phyloP scores from a whole-genome alignment of 2,329 filamentous ascomycete genomes.

The Atkinsonella texensis region DNA sequence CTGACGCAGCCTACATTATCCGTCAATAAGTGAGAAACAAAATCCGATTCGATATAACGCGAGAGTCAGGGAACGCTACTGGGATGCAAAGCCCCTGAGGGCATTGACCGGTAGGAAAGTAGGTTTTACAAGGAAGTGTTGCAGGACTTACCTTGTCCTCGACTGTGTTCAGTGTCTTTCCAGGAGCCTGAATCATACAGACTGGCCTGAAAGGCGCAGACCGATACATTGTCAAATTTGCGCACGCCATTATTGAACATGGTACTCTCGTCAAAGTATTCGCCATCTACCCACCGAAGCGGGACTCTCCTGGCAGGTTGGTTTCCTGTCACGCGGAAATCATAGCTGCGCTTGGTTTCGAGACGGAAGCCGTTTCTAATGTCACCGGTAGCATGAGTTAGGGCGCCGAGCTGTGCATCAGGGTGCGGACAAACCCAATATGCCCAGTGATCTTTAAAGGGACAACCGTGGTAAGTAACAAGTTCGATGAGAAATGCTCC shows the following conservation, averaged over 20 bases:
- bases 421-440: constrained; percentile 16
- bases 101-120: not conserved
- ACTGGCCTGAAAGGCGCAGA: constrained; percentile 17
- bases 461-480: constrained; percentile 18
- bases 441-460: constrained; percentile 25
- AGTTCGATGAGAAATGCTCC: constrained; percentile 17
- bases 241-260: constrained; percentile 16
- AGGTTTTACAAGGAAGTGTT: not conserved
- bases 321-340: constrained; percentile 9
- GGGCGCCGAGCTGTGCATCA: constrained; percentile 13
- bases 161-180: constrained; percentile 8
- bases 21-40: not conserved
- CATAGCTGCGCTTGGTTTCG: constrained; percentile 17
- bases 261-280: constrained; percentile 12
- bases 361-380: constrained; percentile 20
- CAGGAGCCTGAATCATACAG: constrained; percentile 8
- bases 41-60: not conserved
- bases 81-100: no score
- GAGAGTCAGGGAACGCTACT: not conserved
- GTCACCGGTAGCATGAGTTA: constrained; percentile 19
- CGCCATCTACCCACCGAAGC: constrained; percentile 19
- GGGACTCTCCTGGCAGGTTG: constrained; percentile 13
- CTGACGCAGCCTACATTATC: not conserved
- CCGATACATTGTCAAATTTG: constrained; percentile 12
- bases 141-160: not conserved